Evolutionary conservation across 164 flowering plant genomes (phyloP).

Genomic region (Magnolia changhungtana): DNA sequence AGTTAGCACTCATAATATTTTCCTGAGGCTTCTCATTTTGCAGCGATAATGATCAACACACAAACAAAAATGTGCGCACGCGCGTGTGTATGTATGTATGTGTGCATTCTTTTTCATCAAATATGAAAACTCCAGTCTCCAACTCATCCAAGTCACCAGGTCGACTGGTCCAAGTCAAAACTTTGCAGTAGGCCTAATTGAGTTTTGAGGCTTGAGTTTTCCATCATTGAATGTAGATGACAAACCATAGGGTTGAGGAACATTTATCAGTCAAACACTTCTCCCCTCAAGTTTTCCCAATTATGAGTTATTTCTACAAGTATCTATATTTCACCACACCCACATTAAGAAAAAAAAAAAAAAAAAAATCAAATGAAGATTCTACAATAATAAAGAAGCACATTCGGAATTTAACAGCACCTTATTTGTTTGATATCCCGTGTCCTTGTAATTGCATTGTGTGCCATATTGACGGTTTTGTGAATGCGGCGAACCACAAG

Average conservation of each 20-base stretch:
- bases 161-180: neutral
- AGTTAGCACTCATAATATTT: neutral
- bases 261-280: neutral
- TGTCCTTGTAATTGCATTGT: conserved; percentile 32
- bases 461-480: conserved; percentile 37
- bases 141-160: neutral
- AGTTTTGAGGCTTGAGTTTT: neutral
- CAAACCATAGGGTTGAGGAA: neutral
- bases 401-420: conserved; percentile 28
- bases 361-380: neutral
- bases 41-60: no score
- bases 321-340: no score
- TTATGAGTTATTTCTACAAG: neutral
- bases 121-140: neutral
- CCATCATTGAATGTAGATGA: no score
- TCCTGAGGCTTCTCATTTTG: neutral
- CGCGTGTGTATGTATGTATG: neutral
- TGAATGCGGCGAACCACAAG: conserved; percentile 27
- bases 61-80: no score
- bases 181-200: neutral
- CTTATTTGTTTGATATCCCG: conserved; percentile 42
- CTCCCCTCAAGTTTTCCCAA: neutral
- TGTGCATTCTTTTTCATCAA: neutral
- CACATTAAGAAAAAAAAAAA: neutral
- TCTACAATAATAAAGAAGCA: neutral